These are phyloP conservation scores for Houttuynia cordata DNA, from an alignment of 164 flowering plant genomes.

Conservation along the genomic window DNA sequence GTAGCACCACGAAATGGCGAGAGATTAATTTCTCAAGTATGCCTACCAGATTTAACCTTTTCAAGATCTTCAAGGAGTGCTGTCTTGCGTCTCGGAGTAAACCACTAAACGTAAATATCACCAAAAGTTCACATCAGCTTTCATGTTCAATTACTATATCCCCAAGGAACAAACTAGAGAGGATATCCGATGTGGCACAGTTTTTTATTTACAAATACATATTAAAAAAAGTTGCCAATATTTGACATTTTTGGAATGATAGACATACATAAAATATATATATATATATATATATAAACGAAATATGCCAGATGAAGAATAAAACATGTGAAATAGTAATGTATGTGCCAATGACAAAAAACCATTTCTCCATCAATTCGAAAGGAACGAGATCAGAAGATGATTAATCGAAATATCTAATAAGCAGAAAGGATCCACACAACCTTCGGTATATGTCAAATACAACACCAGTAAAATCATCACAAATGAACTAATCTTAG, in stretches of 20 bases:
- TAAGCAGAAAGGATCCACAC: background rate
- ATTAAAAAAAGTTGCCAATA: background rate
- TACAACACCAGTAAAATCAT: background rate
- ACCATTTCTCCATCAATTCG: too few relatives aligned
- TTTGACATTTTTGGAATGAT: too few relatives aligned
- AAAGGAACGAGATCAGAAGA: too few relatives aligned
- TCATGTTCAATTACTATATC: too few relatives aligned
- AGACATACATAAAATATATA: too few relatives aligned
- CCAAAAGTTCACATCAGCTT: background rate
- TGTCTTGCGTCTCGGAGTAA: slow-evolving; percentile 49
- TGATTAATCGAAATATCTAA: background rate
- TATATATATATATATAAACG: too few relatives aligned
- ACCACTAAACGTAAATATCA: slow-evolving; percentile 38
- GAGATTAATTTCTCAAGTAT: too few relatives aligned
- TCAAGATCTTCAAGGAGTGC: slow-evolving; percentile 81
- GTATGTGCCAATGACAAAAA: too few relatives aligned
- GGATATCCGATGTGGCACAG: background rate
- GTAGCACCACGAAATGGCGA: background rate
- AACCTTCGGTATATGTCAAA: too few relatives aligned
- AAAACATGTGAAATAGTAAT: too few relatives aligned
- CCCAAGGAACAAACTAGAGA: too few relatives aligned
- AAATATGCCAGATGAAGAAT: too few relatives aligned
- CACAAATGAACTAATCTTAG: background rate
- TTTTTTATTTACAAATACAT: background rate
- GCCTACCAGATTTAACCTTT: slow-evolving; percentile 82